Evolutionary conservation across 768 basidiomycete genomes (phyloP).

Genomic region (Lactarius akahatsu): DNA sequence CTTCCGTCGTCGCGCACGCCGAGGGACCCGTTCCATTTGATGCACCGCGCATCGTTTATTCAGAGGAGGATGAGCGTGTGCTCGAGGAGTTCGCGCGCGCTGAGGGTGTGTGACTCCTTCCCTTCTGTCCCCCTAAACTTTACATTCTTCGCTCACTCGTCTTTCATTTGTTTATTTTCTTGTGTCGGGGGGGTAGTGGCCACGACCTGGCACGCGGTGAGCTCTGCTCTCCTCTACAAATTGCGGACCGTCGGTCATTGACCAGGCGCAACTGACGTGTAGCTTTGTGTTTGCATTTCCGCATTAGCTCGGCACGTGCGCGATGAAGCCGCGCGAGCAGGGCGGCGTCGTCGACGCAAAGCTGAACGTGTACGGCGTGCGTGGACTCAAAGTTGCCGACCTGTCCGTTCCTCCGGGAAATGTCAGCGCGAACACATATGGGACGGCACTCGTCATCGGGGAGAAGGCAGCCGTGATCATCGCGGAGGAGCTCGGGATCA

Average conservation of each 20-base stretch:
- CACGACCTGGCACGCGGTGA: constrained; percentile 39
- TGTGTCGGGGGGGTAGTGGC: neutral
- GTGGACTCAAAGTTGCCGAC: constrained; percentile 54
- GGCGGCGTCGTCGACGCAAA: constrained; percentile 62
- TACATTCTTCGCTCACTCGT: neutral
- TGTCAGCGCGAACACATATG: constrained; percentile 44
- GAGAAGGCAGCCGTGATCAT: constrained; percentile 62
- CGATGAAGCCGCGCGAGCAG: constrained; percentile 58
- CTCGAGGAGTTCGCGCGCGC: constrained; percentile 34
- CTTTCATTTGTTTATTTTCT: neutral
- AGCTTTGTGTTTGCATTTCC: no score
- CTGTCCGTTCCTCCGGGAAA: constrained; percentile 43
- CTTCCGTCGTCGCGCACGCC: constrained; percentile 23
- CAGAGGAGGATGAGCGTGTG: constrained; percentile 32
- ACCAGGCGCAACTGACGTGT: neutral
- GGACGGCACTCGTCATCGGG: constrained; percentile 45
- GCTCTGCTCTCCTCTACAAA: neutral
- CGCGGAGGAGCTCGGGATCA: constrained; percentile 47
- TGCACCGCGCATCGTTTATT: constrained; percentile 32
- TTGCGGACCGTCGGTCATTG: neutral
- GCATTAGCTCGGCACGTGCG: constrained; percentile 54
- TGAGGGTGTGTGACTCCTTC: neutral
- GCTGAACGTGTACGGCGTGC: constrained; percentile 60
- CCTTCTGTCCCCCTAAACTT: neutral
- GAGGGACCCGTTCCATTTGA: constrained; percentile 31